Evolutionary conservation across 306 rosid species (phyloP).

Genomic region (Medicago truncatula): MtrunA17r5.0-ANR NC_053042.1:55293001-55293500

Average conservation of each 20-base stretch:
- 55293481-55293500: conserved; percentile 89
- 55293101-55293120: conserved; percentile 90
- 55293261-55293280: conserved; percentile 12
- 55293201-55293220: conserved; percentile 11
- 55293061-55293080: conserved; percentile 93
- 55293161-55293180: conserved; percentile 28
- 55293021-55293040: conserved; percentile 83
- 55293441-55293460: conserved; percentile 65
- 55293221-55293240: conserved; percentile 2
- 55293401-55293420: neutral
- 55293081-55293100: conserved; percentile 87
- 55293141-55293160: conserved; percentile 32
- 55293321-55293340: neutral
- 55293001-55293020: conserved; percentile 77
- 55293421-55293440: conserved; percentile 24
- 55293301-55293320: conserved; percentile 7
- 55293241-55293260: neutral
- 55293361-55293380: neutral
- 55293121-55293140: conserved; percentile 85
- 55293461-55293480: conserved; percentile 97
- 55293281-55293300: neutral
- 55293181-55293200: conserved; percentile 14
- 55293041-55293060: conserved; percentile 73
- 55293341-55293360: neutral
- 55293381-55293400: conserved; percentile 5